Conservation (phyloP, 352 stramenopile genomes). For the Albugo candida region DNA sequence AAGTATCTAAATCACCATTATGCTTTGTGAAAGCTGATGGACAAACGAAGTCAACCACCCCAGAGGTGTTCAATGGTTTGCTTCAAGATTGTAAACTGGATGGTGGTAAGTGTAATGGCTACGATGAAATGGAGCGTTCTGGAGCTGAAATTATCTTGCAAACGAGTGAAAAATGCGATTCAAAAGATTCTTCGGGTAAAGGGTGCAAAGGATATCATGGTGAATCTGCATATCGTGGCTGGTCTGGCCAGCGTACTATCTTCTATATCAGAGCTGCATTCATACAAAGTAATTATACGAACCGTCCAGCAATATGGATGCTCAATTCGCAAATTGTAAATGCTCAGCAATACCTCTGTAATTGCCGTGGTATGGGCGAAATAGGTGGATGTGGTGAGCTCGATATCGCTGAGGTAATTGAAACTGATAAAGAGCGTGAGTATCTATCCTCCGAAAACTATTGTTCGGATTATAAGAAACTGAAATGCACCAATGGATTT, state of each 20-base stretch:
- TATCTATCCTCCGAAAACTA: constrained; percentile 44
- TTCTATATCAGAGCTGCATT: constrained; percentile 58
- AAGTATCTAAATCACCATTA: constrained; percentile 19
- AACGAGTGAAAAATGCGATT: constrained; percentile 1
- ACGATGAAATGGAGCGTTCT: not conserved
- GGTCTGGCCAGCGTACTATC: constrained; percentile 55
- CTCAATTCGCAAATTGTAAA: constrained; percentile 49
- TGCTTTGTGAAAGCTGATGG: constrained; percentile 18
- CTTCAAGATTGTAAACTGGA: constrained; percentile 1
- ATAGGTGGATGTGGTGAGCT: constrained; percentile 49
- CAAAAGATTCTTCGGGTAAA: constrained; percentile 1
- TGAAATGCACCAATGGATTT: constrained; percentile 15
- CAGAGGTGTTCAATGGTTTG: not conserved
- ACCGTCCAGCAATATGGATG: constrained; percentile 56
- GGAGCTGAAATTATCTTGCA: constrained; percentile 8
- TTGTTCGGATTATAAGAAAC: constrained; percentile 25
- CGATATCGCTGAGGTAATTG: constrained; percentile 42
- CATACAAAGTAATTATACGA: constrained; percentile 16
- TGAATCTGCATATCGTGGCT: constrained; percentile 43
- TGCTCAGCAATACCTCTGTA: constrained; percentile 50
- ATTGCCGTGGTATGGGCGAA: constrained; percentile 32
- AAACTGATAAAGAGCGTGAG: constrained; percentile 15
- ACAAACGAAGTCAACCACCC: constrained; percentile 11
- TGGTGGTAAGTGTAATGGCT: constrained; percentile 1
- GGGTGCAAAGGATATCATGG: constrained; percentile 48